Evolutionary conservation across 2,329 filamentous ascomycete species (phyloP).

Genomic region (Macroventuria anomochaeta): DNA sequence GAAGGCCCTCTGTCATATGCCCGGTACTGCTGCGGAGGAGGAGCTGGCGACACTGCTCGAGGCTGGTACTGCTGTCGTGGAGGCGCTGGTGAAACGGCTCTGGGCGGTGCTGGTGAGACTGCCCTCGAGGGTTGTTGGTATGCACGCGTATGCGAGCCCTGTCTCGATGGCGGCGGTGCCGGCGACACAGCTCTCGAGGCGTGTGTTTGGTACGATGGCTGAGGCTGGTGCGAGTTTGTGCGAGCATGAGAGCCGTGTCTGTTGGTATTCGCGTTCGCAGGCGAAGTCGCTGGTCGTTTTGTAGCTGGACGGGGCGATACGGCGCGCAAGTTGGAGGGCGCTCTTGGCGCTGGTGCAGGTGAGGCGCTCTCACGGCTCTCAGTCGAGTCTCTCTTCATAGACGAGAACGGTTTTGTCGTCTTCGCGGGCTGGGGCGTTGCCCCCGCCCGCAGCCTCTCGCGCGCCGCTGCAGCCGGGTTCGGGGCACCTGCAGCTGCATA

Average conservation of each 20-base stretch:
- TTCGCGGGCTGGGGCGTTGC: constrained; percentile 43
- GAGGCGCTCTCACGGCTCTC: constrained; percentile 43
- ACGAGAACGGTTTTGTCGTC: constrained; percentile 57
- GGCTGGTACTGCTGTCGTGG: constrained; percentile 7
- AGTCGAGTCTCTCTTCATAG: constrained; percentile 57
- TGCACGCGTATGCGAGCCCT: background rate
- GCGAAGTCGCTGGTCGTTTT: constrained; percentile 47
- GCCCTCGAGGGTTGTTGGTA: constrained; percentile 32
- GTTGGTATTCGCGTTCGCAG: constrained; percentile 45
- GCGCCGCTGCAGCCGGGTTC: constrained; percentile 51
- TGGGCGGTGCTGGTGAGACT: constrained; percentile 35
- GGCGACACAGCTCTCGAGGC: constrained; percentile 32
- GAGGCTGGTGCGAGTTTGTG: constrained; percentile 39
- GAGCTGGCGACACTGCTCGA: constrained; percentile 32
- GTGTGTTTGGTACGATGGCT: constrained; percentile 21
- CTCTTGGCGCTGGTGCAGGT: constrained; percentile 31
- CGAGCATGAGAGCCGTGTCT: constrained; percentile 33
- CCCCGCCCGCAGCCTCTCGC: constrained; percentile 43
- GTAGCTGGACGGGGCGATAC: constrained; percentile 50
- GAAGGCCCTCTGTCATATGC: constrained; percentile 31
- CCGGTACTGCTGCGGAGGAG: constrained; percentile 34
- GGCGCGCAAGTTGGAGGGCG: constrained; percentile 43
- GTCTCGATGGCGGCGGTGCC: constrained; percentile 33
- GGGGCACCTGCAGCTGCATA: constrained; percentile 56
- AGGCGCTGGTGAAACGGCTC: constrained; percentile 32